These are phyloP conservation scores for Malania oleifera DNA, from an alignment of 164 flowering plant genomes.

Conservation along the genomic window DNA sequence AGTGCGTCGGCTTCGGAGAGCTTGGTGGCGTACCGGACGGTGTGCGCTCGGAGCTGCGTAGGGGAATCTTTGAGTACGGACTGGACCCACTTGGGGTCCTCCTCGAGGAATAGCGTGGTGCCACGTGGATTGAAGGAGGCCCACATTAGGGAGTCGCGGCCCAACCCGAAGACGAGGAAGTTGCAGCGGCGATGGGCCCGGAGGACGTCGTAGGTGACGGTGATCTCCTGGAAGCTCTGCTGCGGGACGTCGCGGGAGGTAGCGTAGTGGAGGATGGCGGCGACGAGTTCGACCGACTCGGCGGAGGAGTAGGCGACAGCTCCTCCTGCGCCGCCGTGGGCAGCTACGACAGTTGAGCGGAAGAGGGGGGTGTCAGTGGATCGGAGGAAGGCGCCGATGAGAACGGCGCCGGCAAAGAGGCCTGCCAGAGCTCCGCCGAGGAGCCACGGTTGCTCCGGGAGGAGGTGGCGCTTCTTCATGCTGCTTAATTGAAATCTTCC, in stretches of 20 bases:
- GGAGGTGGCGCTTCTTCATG: too few relatives aligned
- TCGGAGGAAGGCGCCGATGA: too few relatives aligned
- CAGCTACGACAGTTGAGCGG: too few relatives aligned
- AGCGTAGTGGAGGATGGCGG: constrained; percentile 42
- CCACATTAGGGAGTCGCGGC: constrained; percentile 49
- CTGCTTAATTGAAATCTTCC: too few relatives aligned
- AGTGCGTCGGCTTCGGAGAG: constrained; percentile 50
- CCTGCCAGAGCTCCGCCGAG: too few relatives aligned
- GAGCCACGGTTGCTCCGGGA: too few relatives aligned
- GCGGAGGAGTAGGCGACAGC: too few relatives aligned
- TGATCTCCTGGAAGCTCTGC: constrained; percentile 26
- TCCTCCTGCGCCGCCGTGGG: too few relatives aligned
- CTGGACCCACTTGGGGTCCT: constrained; percentile 62
- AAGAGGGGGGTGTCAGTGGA: too few relatives aligned
- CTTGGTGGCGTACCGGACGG: constrained; percentile 52
- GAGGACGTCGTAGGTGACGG: constrained; percentile 29
- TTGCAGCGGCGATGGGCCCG: constrained; percentile 22
- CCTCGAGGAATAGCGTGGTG: constrained; percentile 51
- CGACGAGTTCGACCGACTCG: too few relatives aligned
- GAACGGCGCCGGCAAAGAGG: too few relatives aligned
- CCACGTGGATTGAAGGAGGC: constrained; percentile 34
- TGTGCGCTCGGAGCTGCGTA: constrained; percentile 32
- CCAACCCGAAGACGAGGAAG: constrained; percentile 46
- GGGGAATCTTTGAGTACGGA: constrained; percentile 46
- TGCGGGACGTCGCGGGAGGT: constrained; percentile 29